Evolutionary conservation across 2,329 filamentous ascomycete species (phyloP), one percentile per base, ranked within the genome.

Genomic region (Diplodia sapinea): DNA sequence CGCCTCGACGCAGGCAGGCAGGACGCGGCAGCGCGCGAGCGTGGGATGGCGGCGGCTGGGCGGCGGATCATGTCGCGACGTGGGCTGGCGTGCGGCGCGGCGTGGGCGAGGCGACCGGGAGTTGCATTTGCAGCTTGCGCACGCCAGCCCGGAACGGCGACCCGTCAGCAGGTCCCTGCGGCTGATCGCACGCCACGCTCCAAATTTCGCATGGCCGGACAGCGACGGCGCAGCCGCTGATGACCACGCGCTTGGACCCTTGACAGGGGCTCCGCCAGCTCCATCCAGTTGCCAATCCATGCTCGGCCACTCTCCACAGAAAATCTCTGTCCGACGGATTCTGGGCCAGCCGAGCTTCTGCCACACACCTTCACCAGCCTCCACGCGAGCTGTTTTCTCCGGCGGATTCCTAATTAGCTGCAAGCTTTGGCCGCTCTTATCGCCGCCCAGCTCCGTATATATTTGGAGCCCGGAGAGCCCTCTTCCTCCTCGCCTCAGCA

Each of bases 401-500:
- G 57, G 57, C 43, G 17, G 26, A 50, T 62, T 50, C 57, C 59
- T 51, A 63, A 51, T 51, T 36, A 51, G 29, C n/a, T 40, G 43
- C 47, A 17, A 63, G 59, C 59, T 38, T 23, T 63, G 59, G 47
- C 59, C 59, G 59, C 59, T 49, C 43, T 63, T 51, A 51, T 63
- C 59, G 59, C 59, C 59, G 59, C 59, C 23, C 47, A 52, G 59
- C 59, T 51, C 59, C 59, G 59, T 63, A 63, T 63, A 63, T 63
- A 63, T 63, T 63, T 36, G 31, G n/a, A 23, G 17, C 15, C 59
- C 20, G 4, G n/a, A 55, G 52, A 23, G 13, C 63, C n/a, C 8
- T 17, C 64, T n/a, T 9, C 52, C 64, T 11, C 26, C 51, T 26
- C 17, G 82, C 98, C 56, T 98, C 80, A 95, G 98, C 72, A 89